Evolutionary conservation across 805 yeast genomes (phyloP).

Genomic region (Wickerhamomyces kurtzmanii): DNA sequence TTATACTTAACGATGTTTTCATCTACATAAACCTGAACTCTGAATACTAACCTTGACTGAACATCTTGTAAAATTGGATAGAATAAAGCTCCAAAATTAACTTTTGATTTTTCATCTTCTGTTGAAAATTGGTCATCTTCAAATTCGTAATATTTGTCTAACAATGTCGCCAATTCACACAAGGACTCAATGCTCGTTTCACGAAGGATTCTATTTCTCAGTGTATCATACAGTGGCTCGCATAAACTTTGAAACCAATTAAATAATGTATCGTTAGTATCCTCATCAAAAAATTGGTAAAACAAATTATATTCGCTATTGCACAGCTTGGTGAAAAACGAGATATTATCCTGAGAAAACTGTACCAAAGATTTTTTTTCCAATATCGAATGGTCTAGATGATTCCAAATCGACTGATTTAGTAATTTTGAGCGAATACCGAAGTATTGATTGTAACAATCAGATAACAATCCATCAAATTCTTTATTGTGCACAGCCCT

Average conservation of each 20-base stretch:
- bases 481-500: slow-evolving; percentile 34
- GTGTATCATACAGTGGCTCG: slow-evolving; percentile 69
- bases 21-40: slow-evolving; percentile 67
- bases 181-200: slow-evolving; percentile 60
- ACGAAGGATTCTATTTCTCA: slow-evolving; percentile 57
- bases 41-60: slow-evolving; percentile 72
- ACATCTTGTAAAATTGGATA: slow-evolving; percentile 67
- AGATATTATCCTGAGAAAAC: slow-evolving; percentile 50
- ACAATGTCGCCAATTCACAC: slow-evolving; percentile 65
- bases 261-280: slow-evolving; percentile 26
- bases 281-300: slow-evolving; percentile 35
- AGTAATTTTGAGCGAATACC: slow-evolving; percentile 43
- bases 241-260: slow-evolving; percentile 54
- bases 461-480: slow-evolving; percentile 57
- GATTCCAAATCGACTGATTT: slow-evolving; percentile 26
- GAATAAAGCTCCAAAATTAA: slow-evolving; percentile 50
- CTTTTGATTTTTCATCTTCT: slow-evolving; percentile 7
- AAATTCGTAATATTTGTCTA: slow-evolving; percentile 58
- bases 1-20: slow-evolving; percentile 55
- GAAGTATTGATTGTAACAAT: slow-evolving; percentile 57
- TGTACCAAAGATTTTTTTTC: slow-evolving; percentile 36
- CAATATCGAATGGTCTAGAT: slow-evolving; percentile 20
- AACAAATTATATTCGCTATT: slow-evolving; percentile 56
- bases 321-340: slow-evolving; percentile 49
- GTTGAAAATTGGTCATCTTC: slow-evolving; percentile 30